Evolutionary conservation across 1,139 yeast species (phyloP).

Genomic region (Nakaseomyces uthaithaninus): DNA sequence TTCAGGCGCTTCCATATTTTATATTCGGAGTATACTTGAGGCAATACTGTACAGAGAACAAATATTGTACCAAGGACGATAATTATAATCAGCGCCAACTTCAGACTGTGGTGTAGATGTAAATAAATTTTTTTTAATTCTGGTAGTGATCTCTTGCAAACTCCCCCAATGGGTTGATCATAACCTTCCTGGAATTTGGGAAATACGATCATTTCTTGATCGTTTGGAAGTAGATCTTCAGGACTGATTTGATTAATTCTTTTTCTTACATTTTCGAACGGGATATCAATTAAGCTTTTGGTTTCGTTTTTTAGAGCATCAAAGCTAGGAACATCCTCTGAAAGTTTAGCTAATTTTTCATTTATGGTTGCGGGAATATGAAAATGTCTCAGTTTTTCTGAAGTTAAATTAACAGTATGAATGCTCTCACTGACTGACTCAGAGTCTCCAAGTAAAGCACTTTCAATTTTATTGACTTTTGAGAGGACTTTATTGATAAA

Average conservation of each 20-base stretch:
- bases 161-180: conserved; percentile 11
- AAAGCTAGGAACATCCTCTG: conserved; percentile 48
- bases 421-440: conserved; percentile 32
- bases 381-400: conserved; percentile 47
- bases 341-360: conserved; percentile 41
- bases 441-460: conserved; percentile 45
- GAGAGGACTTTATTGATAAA: conserved; percentile 45
- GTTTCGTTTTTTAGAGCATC: conserved; percentile 47
- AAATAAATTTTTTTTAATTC: conserved; percentile 33
- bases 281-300: conserved; percentile 38
- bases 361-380: conserved; percentile 58
- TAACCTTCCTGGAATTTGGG: not conserved
- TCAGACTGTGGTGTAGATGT: conserved; percentile 30
- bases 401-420: conserved; percentile 49
- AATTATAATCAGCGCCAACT: conserved; percentile 34
- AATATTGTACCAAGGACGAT: conserved; percentile 36
- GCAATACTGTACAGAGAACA: conserved; percentile 37
- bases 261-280: conserved; percentile 46
- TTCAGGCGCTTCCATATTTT: conserved; percentile 44
- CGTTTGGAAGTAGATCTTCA: not conserved
- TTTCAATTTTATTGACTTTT: conserved; percentile 40
- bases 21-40: conserved; percentile 40
- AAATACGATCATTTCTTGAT: not conserved
- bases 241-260: conserved; percentile 32
- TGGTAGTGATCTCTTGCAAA: conserved; percentile 22